Base-by-base conservation (phyloP, 2,329 filamentous ascomycete genomes). In the Boeremia lycopersici region DNA sequence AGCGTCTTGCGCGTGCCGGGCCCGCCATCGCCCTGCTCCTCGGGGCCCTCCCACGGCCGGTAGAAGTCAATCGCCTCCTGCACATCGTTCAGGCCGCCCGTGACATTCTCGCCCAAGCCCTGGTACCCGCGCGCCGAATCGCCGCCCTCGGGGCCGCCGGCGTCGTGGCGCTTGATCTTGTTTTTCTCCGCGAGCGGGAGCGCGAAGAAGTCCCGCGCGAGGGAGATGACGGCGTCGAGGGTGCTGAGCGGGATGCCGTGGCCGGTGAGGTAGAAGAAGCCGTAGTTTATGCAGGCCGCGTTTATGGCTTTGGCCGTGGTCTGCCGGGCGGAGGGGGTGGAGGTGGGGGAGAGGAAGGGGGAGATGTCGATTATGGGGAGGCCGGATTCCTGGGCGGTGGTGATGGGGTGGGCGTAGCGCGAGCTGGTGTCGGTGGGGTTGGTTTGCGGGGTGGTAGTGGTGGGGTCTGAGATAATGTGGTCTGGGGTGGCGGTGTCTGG, bases 191-290 rank as follows among this genome's bases (percentile, higher is more conserved):
- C 57, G 0, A 65, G 28, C 0, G 70, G 64, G 0, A 67, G 53
- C 0, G 68, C 56, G 59, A 77, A 77, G 64, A 77, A 77, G 4
- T 56, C 40, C 3, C 72, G 68, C 0, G 74, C 71, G 3, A 75
- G 65, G 2, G 43, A 34, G 28, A 77, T 65, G 10, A 76, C 50
- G 8, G 62, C 25, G 17, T 70, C 60, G 5, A 74, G 64, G 6
- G 47, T 66, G 1, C 61, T 12, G 0, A 33, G 12, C 0, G 76
- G 69, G 17, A 79, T 76, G 11, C 74, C 76, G 59, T 79, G 77
- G 5, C 73, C 73, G 30, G 65, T 74, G 2, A 78, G 71, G 57
- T 78, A 77, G 63, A 79, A 77, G 65, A 78, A 79, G 49, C 76
- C 77, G 47, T 74, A 75, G 39, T 70, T 61, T 13, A 60, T 59